Evolutionary conservation across 106 monocot genomes (phyloP).

Genomic region (Phalaenopsis equestris): DNA sequence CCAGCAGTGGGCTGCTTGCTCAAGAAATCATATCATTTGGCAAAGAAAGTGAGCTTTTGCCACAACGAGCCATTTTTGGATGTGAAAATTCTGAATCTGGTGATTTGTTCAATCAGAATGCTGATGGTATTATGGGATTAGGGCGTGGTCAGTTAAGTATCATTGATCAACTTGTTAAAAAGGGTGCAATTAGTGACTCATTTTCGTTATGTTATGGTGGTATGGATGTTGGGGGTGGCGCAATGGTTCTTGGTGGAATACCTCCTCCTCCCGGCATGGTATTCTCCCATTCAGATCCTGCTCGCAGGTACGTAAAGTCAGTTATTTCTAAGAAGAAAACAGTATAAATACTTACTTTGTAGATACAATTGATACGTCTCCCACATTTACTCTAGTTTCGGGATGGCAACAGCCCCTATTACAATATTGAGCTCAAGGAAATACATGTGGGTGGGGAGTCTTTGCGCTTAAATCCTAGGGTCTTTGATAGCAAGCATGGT

Average conservation of each 20-base stretch:
- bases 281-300: conserved; percentile 64
- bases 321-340: conserved; percentile 10
- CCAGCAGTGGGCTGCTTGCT: conserved; percentile 92
- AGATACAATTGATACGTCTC: conserved; percentile 49
- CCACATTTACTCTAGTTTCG: conserved; percentile 68
- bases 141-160: conserved; percentile 88
- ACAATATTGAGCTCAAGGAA: conserved; percentile 93
- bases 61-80: conserved; percentile 73
- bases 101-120: conserved; percentile 80
- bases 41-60: conserved; percentile 53
- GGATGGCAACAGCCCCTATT: conserved; percentile 89
- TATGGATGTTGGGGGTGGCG: conserved; percentile 92
- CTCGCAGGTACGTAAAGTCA: conserved; percentile 57
- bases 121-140: conserved; percentile 96
- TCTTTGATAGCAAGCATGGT: conserved; percentile 71
- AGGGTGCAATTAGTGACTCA: conserved; percentile 71
- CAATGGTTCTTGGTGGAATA: conserved; percentile 89
- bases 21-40: conserved; percentile 82
- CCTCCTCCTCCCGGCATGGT: conserved; percentile 64
- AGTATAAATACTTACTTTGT: conserved; percentile 2
- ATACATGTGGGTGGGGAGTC: conserved; percentile 67
- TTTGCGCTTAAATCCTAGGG: conserved; percentile 45
- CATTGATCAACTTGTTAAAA: conserved; percentile 92
- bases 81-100: conserved; percentile 95
- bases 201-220: conserved; percentile 98